phyloP scores from a whole-genome alignment of 176 grass and related monocot species.

The Chloris gayana region DNA sequence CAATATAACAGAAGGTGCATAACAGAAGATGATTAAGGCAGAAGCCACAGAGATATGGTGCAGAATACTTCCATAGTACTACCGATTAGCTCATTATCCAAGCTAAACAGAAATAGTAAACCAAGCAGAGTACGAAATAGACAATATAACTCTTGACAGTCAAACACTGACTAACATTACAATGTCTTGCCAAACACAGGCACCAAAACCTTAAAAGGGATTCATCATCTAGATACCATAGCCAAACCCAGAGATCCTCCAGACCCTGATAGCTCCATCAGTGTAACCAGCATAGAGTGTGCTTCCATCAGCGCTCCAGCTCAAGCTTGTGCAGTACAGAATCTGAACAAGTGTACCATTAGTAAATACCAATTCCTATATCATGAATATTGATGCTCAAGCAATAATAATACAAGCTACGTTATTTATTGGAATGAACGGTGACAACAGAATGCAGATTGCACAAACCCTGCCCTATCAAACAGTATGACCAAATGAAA shows the following conservation, averaged over 20 bases:
- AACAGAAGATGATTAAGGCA: background rate
- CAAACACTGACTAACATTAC: slow-evolving; percentile 45
- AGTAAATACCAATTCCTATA: background rate
- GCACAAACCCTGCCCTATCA: background rate
- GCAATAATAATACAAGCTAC: background rate
- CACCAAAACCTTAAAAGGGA: background rate
- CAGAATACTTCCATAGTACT: slow-evolving; percentile 38
- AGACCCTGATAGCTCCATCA: slow-evolving; percentile 67
- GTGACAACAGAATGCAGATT: background rate
- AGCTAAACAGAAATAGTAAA: slow-evolving; percentile 43
- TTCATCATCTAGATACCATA: slow-evolving; percentile 31
- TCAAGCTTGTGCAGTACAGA: slow-evolving; percentile 72
- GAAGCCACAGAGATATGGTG: slow-evolving; percentile 1
- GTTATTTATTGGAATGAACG: background rate
- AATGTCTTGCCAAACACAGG: slow-evolving; percentile 14
- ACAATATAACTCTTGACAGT: slow-evolving; percentile 30
- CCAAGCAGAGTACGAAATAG: slow-evolving; percentile 29
- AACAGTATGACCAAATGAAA: background rate
- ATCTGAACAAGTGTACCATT: slow-evolving; percentile 31
- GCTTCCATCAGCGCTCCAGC: slow-evolving; percentile 67
- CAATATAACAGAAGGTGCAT: background rate
- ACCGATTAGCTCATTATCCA: slow-evolving; percentile 39
- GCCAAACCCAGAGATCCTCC: slow-evolving; percentile 46
- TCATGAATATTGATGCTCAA: background rate
- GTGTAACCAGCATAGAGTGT: slow-evolving; percentile 60